These are phyloP conservation scores for Ulota crispa DNA, from an alignment of 225 moss, liverwort and hornwort species.

Conservation along the genomic window DNA sequence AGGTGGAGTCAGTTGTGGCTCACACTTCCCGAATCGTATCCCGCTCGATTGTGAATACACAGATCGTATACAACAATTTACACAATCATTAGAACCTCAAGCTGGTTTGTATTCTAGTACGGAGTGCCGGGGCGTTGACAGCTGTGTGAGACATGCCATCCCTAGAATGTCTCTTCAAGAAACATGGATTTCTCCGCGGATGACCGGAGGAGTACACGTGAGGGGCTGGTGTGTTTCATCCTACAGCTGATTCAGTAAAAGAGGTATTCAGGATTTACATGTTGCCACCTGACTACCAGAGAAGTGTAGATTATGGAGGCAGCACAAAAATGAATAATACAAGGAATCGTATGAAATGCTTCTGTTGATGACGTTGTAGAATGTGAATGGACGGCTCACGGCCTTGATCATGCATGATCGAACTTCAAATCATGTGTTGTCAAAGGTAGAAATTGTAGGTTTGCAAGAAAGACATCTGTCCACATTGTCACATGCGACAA, in stretches of 20 bases:
- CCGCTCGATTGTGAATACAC: neutral
- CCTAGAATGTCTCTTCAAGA: too few species aligned
- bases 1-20: neutral
- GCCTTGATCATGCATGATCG: neutral
- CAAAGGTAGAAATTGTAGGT: neutral
- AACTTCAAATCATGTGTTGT: neutral
- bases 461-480: neutral
- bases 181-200: too few species aligned
- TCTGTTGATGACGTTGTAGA: neutral
- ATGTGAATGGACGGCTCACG: neutral
- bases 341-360: neutral
- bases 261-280: neutral
- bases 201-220: too few species aligned
- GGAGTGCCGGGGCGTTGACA: neutral
- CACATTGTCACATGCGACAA: neutral
- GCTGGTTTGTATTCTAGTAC: neutral
- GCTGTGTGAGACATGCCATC: too few species aligned
- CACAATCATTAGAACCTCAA: conserved; percentile 19
- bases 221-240: too few species aligned
- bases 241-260: too few species aligned
- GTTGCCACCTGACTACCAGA: neutral
- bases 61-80: neutral
- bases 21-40: neutral
- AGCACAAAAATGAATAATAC: neutral
- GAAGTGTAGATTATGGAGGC: neutral